Percentiles rank a stretch among this genome's conserved stretches.
Evolutionary conservation across 2,329 filamentous ascomycete species (phyloP).

Genomic region (Akanthomyces dipterigenus): DNA sequence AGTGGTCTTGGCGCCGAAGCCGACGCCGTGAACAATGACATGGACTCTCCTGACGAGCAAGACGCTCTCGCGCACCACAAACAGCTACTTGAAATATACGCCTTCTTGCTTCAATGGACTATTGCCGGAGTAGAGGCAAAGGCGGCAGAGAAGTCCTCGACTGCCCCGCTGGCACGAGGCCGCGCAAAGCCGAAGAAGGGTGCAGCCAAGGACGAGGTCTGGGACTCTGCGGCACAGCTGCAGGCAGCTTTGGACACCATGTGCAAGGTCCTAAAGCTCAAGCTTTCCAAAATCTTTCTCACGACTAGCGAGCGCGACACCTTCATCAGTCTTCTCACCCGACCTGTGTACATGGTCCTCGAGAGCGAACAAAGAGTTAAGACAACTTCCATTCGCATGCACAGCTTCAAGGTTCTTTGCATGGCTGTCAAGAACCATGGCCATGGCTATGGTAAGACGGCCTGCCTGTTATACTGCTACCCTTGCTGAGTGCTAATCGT

Average conservation of each 20-base stretch:
- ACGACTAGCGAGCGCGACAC: slow-evolving; percentile 96
- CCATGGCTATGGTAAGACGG: slow-evolving; percentile 74
- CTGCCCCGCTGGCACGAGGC: slow-evolving; percentile 60
- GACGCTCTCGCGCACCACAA: slow-evolving; percentile 83
- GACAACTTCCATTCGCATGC: slow-evolving; percentile 83
- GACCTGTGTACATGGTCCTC: slow-evolving; percentile 86
- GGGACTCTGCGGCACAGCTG: slow-evolving; percentile 85
- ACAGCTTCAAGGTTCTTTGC: slow-evolving; percentile 93
- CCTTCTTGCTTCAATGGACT: slow-evolving; percentile 90
- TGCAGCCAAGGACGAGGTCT: slow-evolving; percentile 70
- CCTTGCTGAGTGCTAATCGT: slow-evolving; percentile 22
- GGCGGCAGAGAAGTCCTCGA: slow-evolving; percentile 77
- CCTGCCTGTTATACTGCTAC: background rate
- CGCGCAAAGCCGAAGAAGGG: slow-evolving; percentile 72
- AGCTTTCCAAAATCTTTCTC: slow-evolving; percentile 85
- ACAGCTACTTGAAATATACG: slow-evolving; percentile 85
- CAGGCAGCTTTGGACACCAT: slow-evolving; percentile 86
- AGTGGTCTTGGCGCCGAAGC: slow-evolving; percentile 81
- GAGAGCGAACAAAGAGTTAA: slow-evolving; percentile 93
- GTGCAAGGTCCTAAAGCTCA: slow-evolving; percentile 92
- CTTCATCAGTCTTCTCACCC: slow-evolving; percentile 84
- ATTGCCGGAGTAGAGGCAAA: slow-evolving; percentile 92
- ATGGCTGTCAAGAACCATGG: slow-evolving; percentile 97
- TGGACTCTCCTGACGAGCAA: slow-evolving; percentile 82
- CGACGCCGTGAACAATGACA: slow-evolving; percentile 75